Conservation (phyloP, 768 basidiomycete genomes). For the Austroboletus eburneus region DNA sequence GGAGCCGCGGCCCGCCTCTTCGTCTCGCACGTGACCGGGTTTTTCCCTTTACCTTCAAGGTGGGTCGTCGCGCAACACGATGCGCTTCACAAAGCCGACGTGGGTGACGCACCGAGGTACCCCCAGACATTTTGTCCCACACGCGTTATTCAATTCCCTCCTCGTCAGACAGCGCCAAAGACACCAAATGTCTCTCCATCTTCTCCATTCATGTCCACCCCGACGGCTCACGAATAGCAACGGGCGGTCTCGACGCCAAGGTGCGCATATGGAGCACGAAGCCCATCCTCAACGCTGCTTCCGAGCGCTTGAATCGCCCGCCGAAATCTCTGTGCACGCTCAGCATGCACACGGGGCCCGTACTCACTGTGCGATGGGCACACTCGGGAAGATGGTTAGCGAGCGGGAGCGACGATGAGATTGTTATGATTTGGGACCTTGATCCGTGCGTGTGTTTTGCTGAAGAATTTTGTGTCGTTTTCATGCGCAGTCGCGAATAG, state of each 20-base stretch:
- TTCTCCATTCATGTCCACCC: conserved; percentile 95
- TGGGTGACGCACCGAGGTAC: conserved; percentile 81
- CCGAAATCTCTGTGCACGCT: conserved; percentile 90
- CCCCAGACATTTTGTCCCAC: not conserved
- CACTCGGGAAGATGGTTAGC: conserved; percentile 92
- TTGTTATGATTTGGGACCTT: conserved; percentile 95
- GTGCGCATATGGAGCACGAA: conserved; percentile 97
- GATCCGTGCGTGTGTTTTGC: conserved; percentile 67
- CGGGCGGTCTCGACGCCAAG: conserved; percentile 93
- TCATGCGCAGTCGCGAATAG: conserved; percentile 36
- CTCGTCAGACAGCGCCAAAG: conserved; percentile 42
- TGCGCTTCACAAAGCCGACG: conserved; percentile 86
- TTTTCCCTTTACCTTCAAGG: not conserved
- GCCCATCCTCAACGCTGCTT: conserved; percentile 77
- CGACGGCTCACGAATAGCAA: conserved; percentile 94
- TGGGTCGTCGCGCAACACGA: conserved; percentile 24
- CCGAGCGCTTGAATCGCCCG: conserved; percentile 63
- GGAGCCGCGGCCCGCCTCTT: no score
- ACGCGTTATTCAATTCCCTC: not conserved
- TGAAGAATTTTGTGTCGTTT: conserved; percentile 2
- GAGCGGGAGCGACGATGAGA: conserved; percentile 93
- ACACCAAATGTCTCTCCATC: conserved; percentile 70
- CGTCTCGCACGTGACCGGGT: no score
- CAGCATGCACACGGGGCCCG: conserved; percentile 90
- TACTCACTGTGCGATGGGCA: conserved; percentile 90